Evolutionary conservation across 768 basidiomycete genomes (phyloP), one percentile per base, ranked within the genome.

Genomic region (Lactarius psammicola): DNA sequence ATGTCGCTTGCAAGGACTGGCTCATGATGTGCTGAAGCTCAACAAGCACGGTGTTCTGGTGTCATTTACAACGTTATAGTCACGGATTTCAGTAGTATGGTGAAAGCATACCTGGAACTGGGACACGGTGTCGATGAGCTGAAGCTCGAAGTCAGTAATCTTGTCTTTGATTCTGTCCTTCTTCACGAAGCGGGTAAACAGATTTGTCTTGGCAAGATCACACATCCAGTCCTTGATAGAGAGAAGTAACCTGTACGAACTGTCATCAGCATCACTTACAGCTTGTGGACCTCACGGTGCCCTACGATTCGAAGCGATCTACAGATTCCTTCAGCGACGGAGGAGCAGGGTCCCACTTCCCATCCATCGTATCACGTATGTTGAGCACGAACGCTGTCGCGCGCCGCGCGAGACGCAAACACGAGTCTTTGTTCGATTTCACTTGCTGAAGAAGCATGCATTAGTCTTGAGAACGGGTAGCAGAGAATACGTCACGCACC

Each of bases 321-420:
- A 62, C 53, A 0, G 49, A 59, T 33, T 59, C 63, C 34, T 59
- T 57, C 30, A 68, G 49, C 28, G 54, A 56, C 5, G 64, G 56
- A 28, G 60, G 56, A 10, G 55, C 44, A 8, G 64, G 42, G 8
- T 61, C 59, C 64, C 63, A 64, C 26, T 64, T 64, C 20, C 63
- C 57, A 13, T 59, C 57, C 63, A 64, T 64, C 46, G 55, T 64
- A 42, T 64, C 63, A 23, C 63, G 63, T 20, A 59, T 42, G n/a
- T 56, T 60, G 53, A 68, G 44, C 17, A 62, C 54, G 55, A 68
- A 65, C 3, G 33, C 54, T 26, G 44, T 40, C 49, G 59, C 64
- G 15, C 49, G 64, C 34, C 46, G 63, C 9, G 55, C 55, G 3
- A 61, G 67, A 42, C 59, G 53, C 23, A 40, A 15, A 51, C 67